Evolutionary conservation across 2,329 filamentous ascomycete genomes (phyloP).

Genomic region (Diaporthe citrichinensis): DNA sequence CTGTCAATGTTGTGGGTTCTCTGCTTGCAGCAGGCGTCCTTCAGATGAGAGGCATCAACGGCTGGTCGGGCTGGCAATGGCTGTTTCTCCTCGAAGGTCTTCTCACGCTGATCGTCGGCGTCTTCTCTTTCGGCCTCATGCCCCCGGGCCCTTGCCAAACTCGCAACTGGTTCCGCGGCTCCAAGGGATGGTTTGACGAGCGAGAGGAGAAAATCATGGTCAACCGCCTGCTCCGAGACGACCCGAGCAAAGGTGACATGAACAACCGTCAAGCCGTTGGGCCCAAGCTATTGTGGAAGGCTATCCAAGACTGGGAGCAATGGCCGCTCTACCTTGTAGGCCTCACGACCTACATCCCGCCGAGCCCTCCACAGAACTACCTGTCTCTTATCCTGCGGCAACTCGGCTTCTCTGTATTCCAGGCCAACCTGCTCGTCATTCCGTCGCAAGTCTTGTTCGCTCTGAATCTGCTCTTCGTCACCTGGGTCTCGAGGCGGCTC

Average conservation of each 20-base stretch:
- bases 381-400: constrained; percentile 60
- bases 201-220: constrained; percentile 74
- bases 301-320: constrained; percentile 71
- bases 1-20: constrained; percentile 66
- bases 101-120: constrained; percentile 57
- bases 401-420: constrained; percentile 60
- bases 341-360: constrained; percentile 61
- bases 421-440: constrained; percentile 57
- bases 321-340: constrained; percentile 71
- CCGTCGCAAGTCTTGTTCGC: constrained; percentile 40
- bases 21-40: constrained; percentile 69
- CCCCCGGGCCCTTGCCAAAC: constrained; percentile 64
- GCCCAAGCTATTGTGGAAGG: constrained; percentile 62
- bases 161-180: constrained; percentile 68
- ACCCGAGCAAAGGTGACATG: constrained; percentile 73
- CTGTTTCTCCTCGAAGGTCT: constrained; percentile 67
- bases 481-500: constrained; percentile 59
- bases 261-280: constrained; percentile 69
- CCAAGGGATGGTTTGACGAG: constrained; percentile 73
- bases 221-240: constrained; percentile 71
- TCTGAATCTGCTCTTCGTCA: constrained; percentile 61
- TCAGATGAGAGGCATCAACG: constrained; percentile 64
- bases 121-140: constrained; percentile 61
- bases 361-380: constrained; percentile 59
- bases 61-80: constrained; percentile 59